Evolutionary conservation across 192 early-diverging fungal genomes (phyloP).

Genomic region (Backusella luteola): DNA sequence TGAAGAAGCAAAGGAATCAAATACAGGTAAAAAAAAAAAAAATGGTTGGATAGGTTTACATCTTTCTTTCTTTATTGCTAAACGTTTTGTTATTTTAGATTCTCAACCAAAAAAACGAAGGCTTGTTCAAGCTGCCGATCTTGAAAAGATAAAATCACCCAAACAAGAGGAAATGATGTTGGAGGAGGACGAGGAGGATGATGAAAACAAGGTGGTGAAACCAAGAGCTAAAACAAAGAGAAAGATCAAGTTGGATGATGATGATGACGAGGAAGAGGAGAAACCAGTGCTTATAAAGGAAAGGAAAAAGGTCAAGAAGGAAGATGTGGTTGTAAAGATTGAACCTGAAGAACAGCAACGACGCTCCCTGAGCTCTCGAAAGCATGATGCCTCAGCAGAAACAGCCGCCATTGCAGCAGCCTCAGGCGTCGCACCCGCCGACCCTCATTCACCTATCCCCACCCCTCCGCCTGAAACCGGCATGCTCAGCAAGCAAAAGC

Average conservation of each 20-base stretch:
- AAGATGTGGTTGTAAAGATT: neutral
- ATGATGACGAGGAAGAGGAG: neutral
- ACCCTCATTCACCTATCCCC: slow-evolving; percentile 25
- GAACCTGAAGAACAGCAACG: neutral
- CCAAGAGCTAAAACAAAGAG: neutral
- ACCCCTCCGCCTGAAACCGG: slow-evolving; percentile 14
- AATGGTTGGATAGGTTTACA: neutral
- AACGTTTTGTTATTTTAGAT: neutral
- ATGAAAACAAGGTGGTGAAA: neutral
- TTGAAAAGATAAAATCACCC: slow-evolving; percentile 10
- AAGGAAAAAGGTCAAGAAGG: neutral
- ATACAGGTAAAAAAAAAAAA: neutral
- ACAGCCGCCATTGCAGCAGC: neutral
- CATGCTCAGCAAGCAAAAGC: slow-evolving; percentile 24
- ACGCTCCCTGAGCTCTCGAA: neutral
- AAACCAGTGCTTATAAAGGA: neutral
- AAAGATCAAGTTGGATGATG: neutral
- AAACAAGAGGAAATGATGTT: neutral
- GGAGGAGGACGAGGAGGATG: neutral
- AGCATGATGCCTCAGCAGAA: neutral
- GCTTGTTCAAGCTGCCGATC: slow-evolving; percentile 22
- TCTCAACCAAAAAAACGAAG: slow-evolving; percentile 22
- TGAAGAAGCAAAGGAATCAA: neutral
- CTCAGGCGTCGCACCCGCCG: neutral
- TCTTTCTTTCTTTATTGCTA: neutral